Evolutionary conservation across 2,329 filamentous ascomycete species (phyloP).

Genomic region (Lecanosticta acicola): DNA sequence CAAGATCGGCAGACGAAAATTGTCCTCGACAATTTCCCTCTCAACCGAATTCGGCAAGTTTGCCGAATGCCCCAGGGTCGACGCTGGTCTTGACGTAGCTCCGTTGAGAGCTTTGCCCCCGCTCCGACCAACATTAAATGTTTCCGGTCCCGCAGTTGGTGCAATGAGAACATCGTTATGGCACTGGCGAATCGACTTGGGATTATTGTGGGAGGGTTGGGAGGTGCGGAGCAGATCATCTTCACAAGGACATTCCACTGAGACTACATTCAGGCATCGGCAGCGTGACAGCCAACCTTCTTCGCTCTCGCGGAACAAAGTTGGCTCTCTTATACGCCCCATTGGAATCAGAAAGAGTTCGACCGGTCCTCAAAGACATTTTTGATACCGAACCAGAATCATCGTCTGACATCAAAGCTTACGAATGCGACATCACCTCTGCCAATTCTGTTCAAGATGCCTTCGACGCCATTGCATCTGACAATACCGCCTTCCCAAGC

Average conservation of each 20-base stretch:
- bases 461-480: slow-evolving; percentile 25
- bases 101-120: neutral
- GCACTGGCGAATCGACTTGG: neutral
- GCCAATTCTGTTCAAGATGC: slow-evolving; percentile 26
- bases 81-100: neutral
- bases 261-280: slow-evolving; percentile 34
- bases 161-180: neutral
- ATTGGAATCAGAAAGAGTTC: slow-evolving; percentile 38
- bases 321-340: slow-evolving; percentile 45
- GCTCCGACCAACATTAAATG: neutral
- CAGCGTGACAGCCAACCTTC: slow-evolving; percentile 38
- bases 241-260: neutral
- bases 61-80: neutral
- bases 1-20: no score
- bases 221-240: neutral
- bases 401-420: slow-evolving; percentile 23
- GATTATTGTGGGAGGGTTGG: neutral
- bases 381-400: slow-evolving; percentile 29
- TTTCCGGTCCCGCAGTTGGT: neutral
- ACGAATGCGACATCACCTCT: slow-evolving; percentile 35
- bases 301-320: slow-evolving; percentile 39
- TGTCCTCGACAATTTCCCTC: no score
- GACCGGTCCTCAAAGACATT: slow-evolving; percentile 34
- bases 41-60: neutral
- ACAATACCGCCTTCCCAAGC: slow-evolving; percentile 26